phyloP scores from a whole-genome alignment of 768 basidiomycete genomes.

The Suillus subluteus region DNA sequence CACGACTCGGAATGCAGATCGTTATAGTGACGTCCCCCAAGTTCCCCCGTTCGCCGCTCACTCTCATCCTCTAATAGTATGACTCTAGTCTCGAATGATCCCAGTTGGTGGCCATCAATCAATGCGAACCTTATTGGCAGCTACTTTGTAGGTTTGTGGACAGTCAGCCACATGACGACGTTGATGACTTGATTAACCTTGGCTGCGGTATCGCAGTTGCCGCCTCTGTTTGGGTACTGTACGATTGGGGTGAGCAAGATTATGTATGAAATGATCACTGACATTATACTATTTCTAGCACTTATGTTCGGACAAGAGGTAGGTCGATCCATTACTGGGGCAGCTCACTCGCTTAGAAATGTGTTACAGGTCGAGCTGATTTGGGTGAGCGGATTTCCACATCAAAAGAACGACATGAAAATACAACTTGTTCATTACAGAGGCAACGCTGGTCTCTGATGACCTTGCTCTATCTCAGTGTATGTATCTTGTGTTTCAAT shows the following conservation, averaged over 20 bases:
- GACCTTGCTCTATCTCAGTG: not conserved
- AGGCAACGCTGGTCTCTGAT: not conserved
- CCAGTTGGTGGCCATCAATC: not conserved
- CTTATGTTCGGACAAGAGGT: not conserved
- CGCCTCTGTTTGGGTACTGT: not conserved
- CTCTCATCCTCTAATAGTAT: not conserved
- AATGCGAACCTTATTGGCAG: not conserved
- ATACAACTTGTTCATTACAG: not conserved
- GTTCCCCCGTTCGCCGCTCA: no score
- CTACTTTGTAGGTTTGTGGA: not conserved
- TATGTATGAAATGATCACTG: not conserved
- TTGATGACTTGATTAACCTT: not conserved
- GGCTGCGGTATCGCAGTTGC: not conserved
- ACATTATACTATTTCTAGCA: not conserved
- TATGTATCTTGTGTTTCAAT: not conserved
- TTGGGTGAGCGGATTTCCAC: not conserved
- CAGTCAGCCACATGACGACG: not conserved
- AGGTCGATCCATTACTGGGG: not conserved
- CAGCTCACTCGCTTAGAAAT: not conserved
- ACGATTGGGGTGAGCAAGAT: not conserved
- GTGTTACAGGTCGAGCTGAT: not conserved
- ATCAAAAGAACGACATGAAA: not conserved
- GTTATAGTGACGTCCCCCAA: no score
- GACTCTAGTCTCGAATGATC: not conserved
- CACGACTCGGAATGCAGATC: no score